These are phyloP conservation scores for Mucor sp. DNA, from an alignment of 371 early-diverging fungal species.

Conservation along the genomic window DNA sequence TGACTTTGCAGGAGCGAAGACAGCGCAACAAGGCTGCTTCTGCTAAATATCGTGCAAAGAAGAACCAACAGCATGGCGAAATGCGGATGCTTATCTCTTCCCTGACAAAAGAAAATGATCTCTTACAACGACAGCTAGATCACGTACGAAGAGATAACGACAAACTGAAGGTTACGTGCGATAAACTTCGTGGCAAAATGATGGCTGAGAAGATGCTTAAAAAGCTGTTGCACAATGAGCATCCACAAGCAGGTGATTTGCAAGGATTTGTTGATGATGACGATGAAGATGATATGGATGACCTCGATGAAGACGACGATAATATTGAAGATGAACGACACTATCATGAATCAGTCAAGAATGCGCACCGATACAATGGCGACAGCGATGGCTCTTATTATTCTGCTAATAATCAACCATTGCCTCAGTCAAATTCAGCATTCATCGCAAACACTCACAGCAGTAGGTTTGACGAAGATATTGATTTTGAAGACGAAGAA, in stretches of 20 bases:
- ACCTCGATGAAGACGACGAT: not conserved
- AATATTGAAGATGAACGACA: not conserved
- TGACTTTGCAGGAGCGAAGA: constrained; percentile 56
- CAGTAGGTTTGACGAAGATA: constrained; percentile 21
- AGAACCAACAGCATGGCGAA: constrained; percentile 59
- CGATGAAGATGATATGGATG: not conserved
- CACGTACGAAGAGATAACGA: constrained; percentile 53
- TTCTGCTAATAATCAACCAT: not conserved
- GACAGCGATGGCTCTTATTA: not conserved
- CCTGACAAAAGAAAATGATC: constrained; percentile 54
- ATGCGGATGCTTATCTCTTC: constrained; percentile 52
- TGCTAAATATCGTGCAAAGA: constrained; percentile 67
- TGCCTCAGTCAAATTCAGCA: not conserved
- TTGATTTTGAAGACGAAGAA: constrained; percentile 10
- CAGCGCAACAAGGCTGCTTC: constrained; percentile 66
- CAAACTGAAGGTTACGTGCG: constrained; percentile 46
- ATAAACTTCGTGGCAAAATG: constrained; percentile 56
- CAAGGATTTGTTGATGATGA: constrained; percentile 14
- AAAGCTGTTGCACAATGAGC: constrained; percentile 22
- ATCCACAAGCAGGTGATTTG: constrained; percentile 1
- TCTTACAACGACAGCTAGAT: constrained; percentile 51
- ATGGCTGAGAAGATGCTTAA: constrained; percentile 61
- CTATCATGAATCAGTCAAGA: not conserved
- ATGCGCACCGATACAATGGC: not conserved
- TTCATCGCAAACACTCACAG: not conserved